Percentiles rank a stretch among this genome's conserved stretches.
These are phyloP conservation scores for Polyporus tsugae DNA, from an alignment of 1,284 basidiomycete genomes.

Conservation along the genomic window DNA sequence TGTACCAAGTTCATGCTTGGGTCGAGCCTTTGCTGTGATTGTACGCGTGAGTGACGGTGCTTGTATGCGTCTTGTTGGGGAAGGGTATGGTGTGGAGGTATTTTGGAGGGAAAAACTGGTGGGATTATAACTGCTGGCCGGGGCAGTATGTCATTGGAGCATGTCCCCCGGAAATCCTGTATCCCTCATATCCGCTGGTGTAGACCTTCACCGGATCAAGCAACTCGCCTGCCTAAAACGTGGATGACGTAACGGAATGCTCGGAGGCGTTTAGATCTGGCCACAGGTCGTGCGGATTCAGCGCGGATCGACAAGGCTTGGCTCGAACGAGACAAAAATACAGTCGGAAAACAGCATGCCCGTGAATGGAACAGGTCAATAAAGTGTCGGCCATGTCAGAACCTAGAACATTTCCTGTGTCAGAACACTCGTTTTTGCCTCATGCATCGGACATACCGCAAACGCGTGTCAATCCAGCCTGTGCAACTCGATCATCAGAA, in stretches of 20 bases:
- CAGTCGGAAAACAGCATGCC: neutral
- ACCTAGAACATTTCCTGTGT: constrained; percentile 9
- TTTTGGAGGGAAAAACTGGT: neutral
- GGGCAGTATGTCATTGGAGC: constrained; percentile 32
- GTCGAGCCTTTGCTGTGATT: neutral
- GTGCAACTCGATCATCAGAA: neutral
- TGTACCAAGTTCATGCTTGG: constrained; percentile 6
- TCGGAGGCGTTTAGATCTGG: neutral
- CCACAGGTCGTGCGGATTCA: constrained; percentile 6
- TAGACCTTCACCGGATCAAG: constrained; percentile 17
- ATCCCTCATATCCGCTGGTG: neutral
- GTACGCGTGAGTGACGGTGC: neutral
- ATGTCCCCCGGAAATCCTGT: neutral
- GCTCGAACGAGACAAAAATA: neutral
- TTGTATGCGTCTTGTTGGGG: neutral
- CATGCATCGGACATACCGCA: constrained; percentile 15
- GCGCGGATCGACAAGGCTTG: constrained; percentile 2
- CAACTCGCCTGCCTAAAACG: constrained; percentile 26
- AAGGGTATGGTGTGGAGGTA: neutral
- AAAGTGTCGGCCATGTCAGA: neutral
- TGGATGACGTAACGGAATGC: constrained; percentile 21
- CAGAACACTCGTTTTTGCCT: neutral
- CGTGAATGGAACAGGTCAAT: neutral
- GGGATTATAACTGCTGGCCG: neutral
- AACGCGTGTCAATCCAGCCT: constrained; percentile 16